Evolutionary conservation across 768 basidiomycete species (phyloP), one percentile per base, ranked within the genome.

Genomic region (Galerina sulciceps): DNA sequence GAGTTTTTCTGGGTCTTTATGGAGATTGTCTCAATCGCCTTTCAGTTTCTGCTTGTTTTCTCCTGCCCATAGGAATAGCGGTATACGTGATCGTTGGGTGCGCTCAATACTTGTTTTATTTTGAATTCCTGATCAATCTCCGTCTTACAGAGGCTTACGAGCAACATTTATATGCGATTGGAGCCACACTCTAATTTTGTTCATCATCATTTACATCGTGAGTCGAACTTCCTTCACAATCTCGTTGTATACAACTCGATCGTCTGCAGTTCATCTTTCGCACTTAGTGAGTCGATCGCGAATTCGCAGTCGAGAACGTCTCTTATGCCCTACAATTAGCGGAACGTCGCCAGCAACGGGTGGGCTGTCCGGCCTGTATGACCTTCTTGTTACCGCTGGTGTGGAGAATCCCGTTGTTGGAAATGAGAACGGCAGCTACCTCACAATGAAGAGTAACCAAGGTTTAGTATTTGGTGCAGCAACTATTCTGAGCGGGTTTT

Each of bases 381-480:
- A 80, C 49, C 71, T 86, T 20, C 74, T 86, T 0, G 70, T 76
- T 2, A 68, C 75, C 31, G 85, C 85, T 3, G 78, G 75, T 1
- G 54, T 68, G 2, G 74, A 77, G n/a, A 67, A 69, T 1, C 84
- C 85, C 0, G 83, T 85, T 0, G 59, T 58, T 0, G 83, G 85
- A 8, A 86, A 84, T 60, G 61, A 75, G 42, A 71, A 76, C 14
- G 83, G 85, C 5, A 81, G 80, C 51, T 86, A 85, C 61, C 58
- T 85, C 35, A 86, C 85, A 0, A 81, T 86, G 79, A 82, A 82
- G 61, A 83, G 82, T 14, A 75, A 79, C 42, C 74, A 78, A 56
- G 79, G 75, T 6, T 65, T 81, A 18, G 74, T 80, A 11, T 79
- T 80, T 43, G 79, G 78, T 53, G 73, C 74, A 17, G 71, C 74